Conservation (phyloP, 768 basidiomycete genomes). For the Naganishia vaughanmartiniae region DNA sequence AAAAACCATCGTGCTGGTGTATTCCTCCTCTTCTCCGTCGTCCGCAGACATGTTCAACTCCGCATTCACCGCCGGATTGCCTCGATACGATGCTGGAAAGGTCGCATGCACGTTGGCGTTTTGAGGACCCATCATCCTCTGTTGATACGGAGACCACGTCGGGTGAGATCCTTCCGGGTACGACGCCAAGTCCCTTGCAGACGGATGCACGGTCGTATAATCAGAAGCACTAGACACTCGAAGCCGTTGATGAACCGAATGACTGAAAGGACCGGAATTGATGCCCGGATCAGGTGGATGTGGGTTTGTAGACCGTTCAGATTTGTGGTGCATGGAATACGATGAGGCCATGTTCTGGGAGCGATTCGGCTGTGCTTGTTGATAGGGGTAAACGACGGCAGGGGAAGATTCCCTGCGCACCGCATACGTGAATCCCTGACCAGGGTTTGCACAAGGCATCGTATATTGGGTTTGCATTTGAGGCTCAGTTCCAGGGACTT, state of each 20-base stretch:
- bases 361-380: background rate
- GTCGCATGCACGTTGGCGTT: background rate
- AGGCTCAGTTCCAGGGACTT: background rate
- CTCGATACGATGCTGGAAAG: background rate
- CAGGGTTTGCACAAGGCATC: background rate
- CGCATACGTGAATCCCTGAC: background rate
- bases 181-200: background rate
- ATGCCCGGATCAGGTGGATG: constrained; percentile 2
- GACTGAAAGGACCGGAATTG: background rate
- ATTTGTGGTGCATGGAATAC: background rate
- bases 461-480: background rate
- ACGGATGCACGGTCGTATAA: background rate
- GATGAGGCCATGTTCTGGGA: background rate
- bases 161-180: background rate
- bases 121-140: background rate
- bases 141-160: constrained; percentile 1
- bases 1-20: background rate
- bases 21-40: constrained; percentile 13
- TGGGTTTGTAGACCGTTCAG: background rate
- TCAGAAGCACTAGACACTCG: background rate
- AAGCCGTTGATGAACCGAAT: background rate
- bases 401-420: background rate
- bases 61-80: background rate
- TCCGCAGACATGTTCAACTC: background rate
- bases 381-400: background rate